Base-by-base conservation (phyloP, 73 alveolate genomes). In the Paramecium caudatum region DNA sequence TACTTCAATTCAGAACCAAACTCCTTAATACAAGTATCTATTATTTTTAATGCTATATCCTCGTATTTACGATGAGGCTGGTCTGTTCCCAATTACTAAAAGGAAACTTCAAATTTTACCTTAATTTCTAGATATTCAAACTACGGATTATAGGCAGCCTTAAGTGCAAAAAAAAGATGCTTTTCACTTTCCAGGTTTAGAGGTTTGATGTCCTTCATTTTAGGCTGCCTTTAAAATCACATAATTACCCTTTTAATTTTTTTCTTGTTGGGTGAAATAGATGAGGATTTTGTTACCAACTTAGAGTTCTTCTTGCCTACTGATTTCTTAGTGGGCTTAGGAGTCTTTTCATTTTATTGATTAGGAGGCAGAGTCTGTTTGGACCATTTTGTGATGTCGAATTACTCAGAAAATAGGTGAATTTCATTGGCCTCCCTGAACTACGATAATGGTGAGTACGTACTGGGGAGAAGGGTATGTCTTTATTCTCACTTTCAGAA, bases 1-100 rank as follows among this genome's bases (percentile, higher is more conserved):
- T 90, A 94, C 19, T 92, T 78, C 39, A 90, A 32, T 69, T 94
- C 96, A 13, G 94, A 62, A 43, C 97, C 97, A 65, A 88, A 95
- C 16, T 86, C 91, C 10, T 48, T 30, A 81, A 94, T 82, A 43
- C 94, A 93, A 4, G 88, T 91, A 46, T 94, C 94, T 50, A 95
- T 33, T 19, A 95, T 95, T 61, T 91, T 82, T 46, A 74, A 37
- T 7, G 98, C 95, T 25, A 92, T 33, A 27, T 36, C 91, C 21
- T 65, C 61, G 36, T 90, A 91, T 47, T 90, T 70, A 34, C 94
- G 78, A 63, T 82, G 63, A 91, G 92, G 90, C 91, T 86, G 43
- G 47, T 74, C 27, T 90, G n/a, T n/a, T n/a, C n/a, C n/a, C n/a
- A n/a, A n/a, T n/a, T n/a, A n/a, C n/a, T n/a, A n/a, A n/a, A n/a